Base-by-base conservation (phyloP, 73 alveolate species). In the Stentor coeruleus region DNA sequence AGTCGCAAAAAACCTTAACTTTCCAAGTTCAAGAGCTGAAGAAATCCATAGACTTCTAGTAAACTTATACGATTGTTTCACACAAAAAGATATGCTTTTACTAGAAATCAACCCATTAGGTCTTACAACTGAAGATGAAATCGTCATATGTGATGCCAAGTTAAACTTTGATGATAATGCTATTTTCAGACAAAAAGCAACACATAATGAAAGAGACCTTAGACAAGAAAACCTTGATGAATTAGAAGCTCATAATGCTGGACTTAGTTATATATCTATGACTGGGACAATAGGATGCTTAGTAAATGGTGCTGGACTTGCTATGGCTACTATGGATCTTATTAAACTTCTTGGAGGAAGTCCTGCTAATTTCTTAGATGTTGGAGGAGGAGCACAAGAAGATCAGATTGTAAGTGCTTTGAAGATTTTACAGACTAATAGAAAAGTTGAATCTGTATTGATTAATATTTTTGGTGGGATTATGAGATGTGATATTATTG, bases 221-320 rank as follows among this genome's bases (percentile, higher is more conserved):
- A 59, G 91, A 74, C 91, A 93, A 82, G 88, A 94, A 76, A 93
- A 94, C 85, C 83, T 86, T 58, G 42, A 49, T 59, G 90, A 84
- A 74, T 59, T n/a, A 14, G 38, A 6, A 74, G 28, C 75, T 26
- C 0, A 74, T 0, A 38, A 42, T 14, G 3, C 3, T 3, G 20
- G 15, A 36, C 2, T 74, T 15, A 74, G 72, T 55, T 55, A 55
- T n/a, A n/a, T 55, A 55, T 15, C 15, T 15, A 55, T 55, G 72
- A n/a, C 15, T n/a, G 72, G 72, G 15, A 15, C 15, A 55, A 55
- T 55, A 38, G 98, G 98, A 3, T 95, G 99, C 93, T 87, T 95
- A 94, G 99, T 95, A 74, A 95, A 95, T 59, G 99, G 99, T 31
- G 99, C 99, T 14, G 99, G 99, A n/a, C 95, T 95, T 11, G 99